Conservation (phyloP, 805 yeast genomes). For the Sugiyamaella marilandica region DNA sequence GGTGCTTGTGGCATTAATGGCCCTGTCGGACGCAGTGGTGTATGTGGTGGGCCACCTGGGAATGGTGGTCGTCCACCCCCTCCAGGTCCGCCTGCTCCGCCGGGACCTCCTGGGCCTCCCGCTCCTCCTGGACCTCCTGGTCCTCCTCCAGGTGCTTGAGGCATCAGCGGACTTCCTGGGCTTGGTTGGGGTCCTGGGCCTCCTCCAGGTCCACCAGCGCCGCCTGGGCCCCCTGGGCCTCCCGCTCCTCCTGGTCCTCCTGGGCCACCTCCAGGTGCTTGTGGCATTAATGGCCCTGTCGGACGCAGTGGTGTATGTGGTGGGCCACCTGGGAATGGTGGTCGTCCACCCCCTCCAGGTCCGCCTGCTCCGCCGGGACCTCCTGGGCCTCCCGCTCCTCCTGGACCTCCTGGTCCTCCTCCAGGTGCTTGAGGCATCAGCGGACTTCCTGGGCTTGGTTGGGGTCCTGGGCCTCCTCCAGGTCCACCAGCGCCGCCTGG, state of each 20-base stretch:
- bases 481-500: conserved; percentile 3
- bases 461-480: conserved; percentile 1
- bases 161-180: background rate
- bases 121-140: conserved; percentile 6
- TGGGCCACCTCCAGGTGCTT: too few species aligned
- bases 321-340: conserved; percentile 3
- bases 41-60: background rate
- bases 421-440: too few species aligned
- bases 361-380: conserved; percentile 5
- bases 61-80: background rate
- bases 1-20: background rate
- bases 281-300: background rate
- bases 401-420: background rate
- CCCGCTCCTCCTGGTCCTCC: conserved; percentile 6
- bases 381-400: background rate
- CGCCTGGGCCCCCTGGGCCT: background rate
- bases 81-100: conserved; percentile 3
- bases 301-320: background rate
- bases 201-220: conserved; percentile 1
- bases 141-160: background rate
- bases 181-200: conserved; percentile 1
- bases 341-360: conserved; percentile 6
- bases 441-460: background rate
- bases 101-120: conserved; percentile 3
- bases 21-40: background rate